Evolutionary conservation across 2,329 filamentous ascomycete species (phyloP), one percentile per base, ranked within the genome.

Genomic region (Sporothrix humicola): DNA sequence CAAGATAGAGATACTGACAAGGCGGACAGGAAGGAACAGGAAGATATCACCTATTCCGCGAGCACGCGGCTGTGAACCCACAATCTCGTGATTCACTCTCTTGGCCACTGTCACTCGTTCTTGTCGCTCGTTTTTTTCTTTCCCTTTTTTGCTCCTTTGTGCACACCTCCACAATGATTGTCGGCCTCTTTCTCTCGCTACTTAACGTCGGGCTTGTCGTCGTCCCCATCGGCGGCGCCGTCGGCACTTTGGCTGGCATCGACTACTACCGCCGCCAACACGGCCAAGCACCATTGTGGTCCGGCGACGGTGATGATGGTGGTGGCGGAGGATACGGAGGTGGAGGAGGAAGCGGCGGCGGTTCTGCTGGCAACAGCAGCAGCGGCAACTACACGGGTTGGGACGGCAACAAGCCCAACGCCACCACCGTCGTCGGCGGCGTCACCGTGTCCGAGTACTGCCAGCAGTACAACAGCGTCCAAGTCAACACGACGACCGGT

Each of bases 151-250:
- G 59, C 26, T 42, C 12, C 46, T 17, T 3, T 13, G 20, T 20
- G 2, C 59, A 63, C 63, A n/a, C 52, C 13, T 0, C 13, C 46
- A 3, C 50, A 3, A 85, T 85, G 83, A 76, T 83, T 50, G 58
- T 72, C 23, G 78, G 80, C 59, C 77, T 78, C 48, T 72, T 82
- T 69, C 80, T 82, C 75, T 84, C 84, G 78, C 78, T 88, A 73
- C 82, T 88, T 79, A 88, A 86, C 79, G 81, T 83, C 73, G 82
- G 82, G 78, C 83, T 88, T 65, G 77, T 88, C 74, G 83, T 82
- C 76, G 79, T 88, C 13, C 74, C 75, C 50, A 75, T 76, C 31
- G 74, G 74, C 23, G 73, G 72, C 65, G 73, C 73, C 4, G 73
- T 70, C 84, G 86, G 85, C 61, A 80, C 87, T 52, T 79, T 88